These are phyloP conservation scores for Scheffersomyces parashehatae DNA, from an alignment of 1,139 yeast genomes.

Conservation along the genomic window DNA sequence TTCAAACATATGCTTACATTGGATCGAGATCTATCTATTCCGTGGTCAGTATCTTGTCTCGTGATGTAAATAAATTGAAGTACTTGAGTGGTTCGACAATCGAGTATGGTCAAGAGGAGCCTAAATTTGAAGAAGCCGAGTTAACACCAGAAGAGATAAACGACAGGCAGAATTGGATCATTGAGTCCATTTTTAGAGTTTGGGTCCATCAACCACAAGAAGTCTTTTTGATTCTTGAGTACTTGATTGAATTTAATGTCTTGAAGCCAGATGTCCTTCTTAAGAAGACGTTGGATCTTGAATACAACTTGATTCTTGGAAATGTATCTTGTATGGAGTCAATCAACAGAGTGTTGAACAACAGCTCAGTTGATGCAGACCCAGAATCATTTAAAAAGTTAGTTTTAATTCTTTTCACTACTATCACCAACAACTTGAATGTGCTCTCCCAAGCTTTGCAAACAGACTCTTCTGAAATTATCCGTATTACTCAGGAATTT, in stretches of 20 bases:
- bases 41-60: conserved; percentile 67
- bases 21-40: conserved; percentile 92
- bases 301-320: conserved; percentile 36
- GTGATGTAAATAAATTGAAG: conserved; percentile 54
- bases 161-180: conserved; percentile 43
- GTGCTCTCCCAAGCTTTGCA: conserved; percentile 25
- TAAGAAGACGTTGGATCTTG: conserved; percentile 41
- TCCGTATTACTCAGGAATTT: conserved; percentile 24
- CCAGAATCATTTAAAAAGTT: conserved; percentile 17
- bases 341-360: conserved; percentile 36
- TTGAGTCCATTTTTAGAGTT: conserved; percentile 67
- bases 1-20: conserved; percentile 75
- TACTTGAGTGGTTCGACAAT: conserved; percentile 38
- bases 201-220: conserved; percentile 86
- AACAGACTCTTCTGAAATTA: conserved; percentile 24
- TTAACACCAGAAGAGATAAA: conserved; percentile 36
- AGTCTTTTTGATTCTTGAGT: conserved; percentile 70
- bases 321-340: conserved; percentile 52
- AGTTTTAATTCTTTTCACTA: conserved; percentile 35
- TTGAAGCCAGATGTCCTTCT: conserved; percentile 44
- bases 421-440: conserved; percentile 39
- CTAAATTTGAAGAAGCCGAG: conserved; percentile 37
- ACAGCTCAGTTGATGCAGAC: conserved; percentile 6
- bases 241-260: conserved; percentile 54
- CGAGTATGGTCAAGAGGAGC: conserved; percentile 30